Base-by-base conservation (phyloP, 2,329 filamentous ascomycete species). In the Meredithiella fracta region DNA sequence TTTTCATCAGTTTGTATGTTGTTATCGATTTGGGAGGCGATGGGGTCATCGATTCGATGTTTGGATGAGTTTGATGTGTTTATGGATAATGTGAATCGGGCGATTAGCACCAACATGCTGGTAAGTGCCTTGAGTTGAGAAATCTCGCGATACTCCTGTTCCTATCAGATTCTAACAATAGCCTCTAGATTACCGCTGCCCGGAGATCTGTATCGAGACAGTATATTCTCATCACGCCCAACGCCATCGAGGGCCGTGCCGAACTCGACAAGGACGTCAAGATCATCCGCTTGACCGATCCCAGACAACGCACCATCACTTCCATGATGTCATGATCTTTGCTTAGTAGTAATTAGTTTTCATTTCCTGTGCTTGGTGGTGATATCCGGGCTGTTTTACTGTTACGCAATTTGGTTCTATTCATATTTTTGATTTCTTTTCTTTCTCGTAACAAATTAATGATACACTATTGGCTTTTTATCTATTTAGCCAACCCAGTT, bases 41-140 rank as follows among this genome's bases (percentile, higher is more conserved):
- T 98, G 84, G 91, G 92, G 9, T 94, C 89, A 17, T 91, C 90
- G 0, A 84, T 98, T 59, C 81, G 92, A 55, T 98, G 92, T 65
- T 74, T 98, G 55, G 92, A 98, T 68, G 92, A 98, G 69, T 98
- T 97, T 65, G 92, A 98, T 66, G 92, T 98, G 31, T 98, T 96
- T 73, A 98, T 98, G 92, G 92, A 98, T 69, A 88, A 85, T 62
- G 87, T 97, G 58, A 98, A 98, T 68, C 82, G 92, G 59, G 87
- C 86, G 56, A 86, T 94, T 62, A 94, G 87, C 65, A 95, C 94
- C 63, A 85, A 86, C 60, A 88, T 98, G 84, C 85, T 98, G 68
- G 85, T 88, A 71, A 72, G 82, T 75, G 47, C 34, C 34, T 11
- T 49, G 42, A 11, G 1, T 23, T n/a, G 3, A n/a, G n/a, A n/a